phyloP scores from a whole-genome alignment of 2,329 filamentous ascomycete species.

The Trematosphaeria pertusa region DNA sequence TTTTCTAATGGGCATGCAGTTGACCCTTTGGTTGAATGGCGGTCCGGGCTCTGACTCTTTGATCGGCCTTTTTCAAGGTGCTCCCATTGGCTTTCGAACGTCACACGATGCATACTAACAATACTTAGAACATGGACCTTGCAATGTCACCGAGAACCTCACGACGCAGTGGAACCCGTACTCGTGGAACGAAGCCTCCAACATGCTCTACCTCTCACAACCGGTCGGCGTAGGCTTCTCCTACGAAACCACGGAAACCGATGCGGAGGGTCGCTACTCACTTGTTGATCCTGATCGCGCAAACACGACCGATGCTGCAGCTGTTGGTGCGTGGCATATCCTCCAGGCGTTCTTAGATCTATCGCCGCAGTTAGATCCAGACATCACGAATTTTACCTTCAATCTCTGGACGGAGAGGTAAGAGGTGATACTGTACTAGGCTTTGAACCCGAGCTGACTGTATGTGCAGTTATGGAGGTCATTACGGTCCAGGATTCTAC shows the following conservation, averaged over 20 bases:
- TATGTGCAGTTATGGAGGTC: conserved; percentile 45
- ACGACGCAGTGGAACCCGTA: conserved; percentile 47
- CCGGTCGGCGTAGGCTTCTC: conserved; percentile 51
- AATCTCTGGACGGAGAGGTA: conserved; percentile 55
- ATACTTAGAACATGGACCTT: conserved; percentile 55
- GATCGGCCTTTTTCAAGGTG: conserved; percentile 61
- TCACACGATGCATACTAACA: too few relatives aligned
- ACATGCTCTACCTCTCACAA: conserved; percentile 49
- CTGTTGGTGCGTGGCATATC: conserved; percentile 45
- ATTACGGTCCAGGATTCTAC: conserved; percentile 62
- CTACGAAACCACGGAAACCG: conserved; percentile 40
- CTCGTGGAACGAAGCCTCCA: conserved; percentile 49
- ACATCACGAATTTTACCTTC: conserved; percentile 61
- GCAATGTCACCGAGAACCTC: conserved; percentile 50
- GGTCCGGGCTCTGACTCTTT: conserved; percentile 61
- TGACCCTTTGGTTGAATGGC: conserved; percentile 61
- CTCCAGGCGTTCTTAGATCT: conserved; percentile 45
- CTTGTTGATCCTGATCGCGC: conserved; percentile 37
- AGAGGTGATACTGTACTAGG: too few relatives aligned
- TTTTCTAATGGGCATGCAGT: conserved; percentile 23
- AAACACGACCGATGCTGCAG: conserved; percentile 44
- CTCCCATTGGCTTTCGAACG: too few relatives aligned
- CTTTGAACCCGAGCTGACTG: background rate
- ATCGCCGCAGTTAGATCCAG: conserved; percentile 54
- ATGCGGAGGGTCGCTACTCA: conserved; percentile 36